A percentile compares a stretch with the other conserved stretches of the same genome.
Evolutionary conservation across 2,329 filamentous ascomycete genomes (phyloP).

Genomic region (Dryadomyces quercus-mongolicae): DNA sequence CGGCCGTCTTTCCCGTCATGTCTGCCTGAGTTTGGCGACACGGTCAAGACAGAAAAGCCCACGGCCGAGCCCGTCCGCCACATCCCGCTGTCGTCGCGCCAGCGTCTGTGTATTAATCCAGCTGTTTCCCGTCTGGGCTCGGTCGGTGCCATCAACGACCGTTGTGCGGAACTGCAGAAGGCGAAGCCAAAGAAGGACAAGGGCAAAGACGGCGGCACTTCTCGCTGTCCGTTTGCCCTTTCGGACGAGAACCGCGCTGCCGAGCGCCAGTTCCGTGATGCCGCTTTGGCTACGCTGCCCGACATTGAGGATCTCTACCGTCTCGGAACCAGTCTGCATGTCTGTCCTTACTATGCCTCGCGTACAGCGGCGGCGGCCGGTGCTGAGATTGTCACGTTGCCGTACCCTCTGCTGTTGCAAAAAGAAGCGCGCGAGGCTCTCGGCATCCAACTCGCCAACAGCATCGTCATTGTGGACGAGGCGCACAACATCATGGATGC

Average conservation of each 20-base stretch:
- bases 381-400: slow-evolving; percentile 82
- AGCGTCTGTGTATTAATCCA: slow-evolving; percentile 82
- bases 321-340: slow-evolving; percentile 63
- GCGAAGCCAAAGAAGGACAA: slow-evolving; percentile 42
- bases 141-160: slow-evolving; percentile 80
- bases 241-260: slow-evolving; percentile 61
- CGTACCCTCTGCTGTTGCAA: slow-evolving; percentile 83
- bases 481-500: slow-evolving; percentile 97
- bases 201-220: slow-evolving; percentile 30
- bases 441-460: slow-evolving; percentile 71
- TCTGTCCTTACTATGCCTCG: slow-evolving; percentile 97
- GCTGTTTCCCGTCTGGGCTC: slow-evolving; percentile 60
- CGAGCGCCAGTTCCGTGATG: slow-evolving; percentile 73
- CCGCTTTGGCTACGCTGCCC: slow-evolving; percentile 68
- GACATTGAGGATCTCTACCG: slow-evolving; percentile 86
- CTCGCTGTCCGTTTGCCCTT: slow-evolving; percentile 58
- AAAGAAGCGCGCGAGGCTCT: slow-evolving; percentile 78
- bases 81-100: slow-evolving; percentile 72
- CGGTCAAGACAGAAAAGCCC: background rate
- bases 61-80: slow-evolving; percentile 58
- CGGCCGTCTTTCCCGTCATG: slow-evolving; percentile 68
- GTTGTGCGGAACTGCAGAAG: slow-evolving; percentile 82
- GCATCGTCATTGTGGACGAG: slow-evolving; percentile 92
- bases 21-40: slow-evolving; percentile 30
- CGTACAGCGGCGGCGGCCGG: slow-evolving; percentile 68